A percentile compares a stretch with the other conserved stretches of the same genome.
Conservation (phyloP, 78 protist genomes). For the Paratrimastix pyriformis region DNA sequence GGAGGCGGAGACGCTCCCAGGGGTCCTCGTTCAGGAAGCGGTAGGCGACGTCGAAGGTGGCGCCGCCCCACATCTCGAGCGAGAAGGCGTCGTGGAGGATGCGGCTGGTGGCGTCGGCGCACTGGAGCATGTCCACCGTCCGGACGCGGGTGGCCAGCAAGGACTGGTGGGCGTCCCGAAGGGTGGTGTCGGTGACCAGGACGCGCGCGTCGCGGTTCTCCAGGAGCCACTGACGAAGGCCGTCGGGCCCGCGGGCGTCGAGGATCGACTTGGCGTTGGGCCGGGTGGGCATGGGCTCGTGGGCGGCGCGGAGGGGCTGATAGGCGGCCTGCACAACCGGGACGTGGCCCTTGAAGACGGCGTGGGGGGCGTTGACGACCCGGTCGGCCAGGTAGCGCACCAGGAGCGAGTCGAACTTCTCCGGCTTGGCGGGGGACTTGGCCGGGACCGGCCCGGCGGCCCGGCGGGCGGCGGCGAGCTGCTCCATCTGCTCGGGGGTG, state of each 20-base stretch:
- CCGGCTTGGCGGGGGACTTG: background rate
- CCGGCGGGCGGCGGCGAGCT: background rate
- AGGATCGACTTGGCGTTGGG: conserved; percentile 14
- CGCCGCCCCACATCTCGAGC: conserved; percentile 80
- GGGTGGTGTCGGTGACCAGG: conserved; percentile 68
- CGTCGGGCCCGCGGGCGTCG: conserved; percentile 10
- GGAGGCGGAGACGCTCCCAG: conserved; percentile 58
- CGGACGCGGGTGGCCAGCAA: conserved; percentile 76
- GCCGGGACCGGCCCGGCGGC: background rate
- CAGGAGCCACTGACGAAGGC: background rate
- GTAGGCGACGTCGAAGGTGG: conserved; percentile 78
- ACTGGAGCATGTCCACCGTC: conserved; percentile 49
- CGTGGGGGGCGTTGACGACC: background rate
- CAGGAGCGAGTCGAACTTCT: no score
- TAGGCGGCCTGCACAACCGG: background rate
- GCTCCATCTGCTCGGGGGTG: background rate
- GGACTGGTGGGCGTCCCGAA: conserved; percentile 78
- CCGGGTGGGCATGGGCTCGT: background rate
- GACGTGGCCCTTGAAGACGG: background rate
- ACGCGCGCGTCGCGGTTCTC: conserved; percentile 1
- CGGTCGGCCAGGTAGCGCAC: background rate
- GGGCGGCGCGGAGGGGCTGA: background rate
- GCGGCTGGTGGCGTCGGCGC: conserved; percentile 43
- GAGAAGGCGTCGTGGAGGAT: conserved; percentile 11
- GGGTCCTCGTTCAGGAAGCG: conserved; percentile 73